Evolutionary conservation across 345 rosid species (phyloP).

Genomic region (Brassica rapa): DNA sequence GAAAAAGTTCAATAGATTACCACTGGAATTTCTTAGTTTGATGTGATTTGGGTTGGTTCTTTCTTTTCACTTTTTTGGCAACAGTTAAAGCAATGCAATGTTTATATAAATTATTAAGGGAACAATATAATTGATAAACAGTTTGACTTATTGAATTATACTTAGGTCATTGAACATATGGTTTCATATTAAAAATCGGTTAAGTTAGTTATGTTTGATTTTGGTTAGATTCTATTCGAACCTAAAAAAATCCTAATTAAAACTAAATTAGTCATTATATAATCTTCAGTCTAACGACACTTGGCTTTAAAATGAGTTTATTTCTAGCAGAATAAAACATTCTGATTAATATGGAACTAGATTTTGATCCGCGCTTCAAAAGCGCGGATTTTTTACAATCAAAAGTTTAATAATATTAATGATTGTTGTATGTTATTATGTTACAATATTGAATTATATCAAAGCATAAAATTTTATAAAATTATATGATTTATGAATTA

Average conservation of each 20-base stretch:
- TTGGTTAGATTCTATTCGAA: not conserved
- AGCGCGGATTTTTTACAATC: no score
- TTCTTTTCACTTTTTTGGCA: not conserved
- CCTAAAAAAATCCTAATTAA: not conserved
- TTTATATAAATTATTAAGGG: not conserved
- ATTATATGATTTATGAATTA: no score
- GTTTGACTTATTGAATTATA: not conserved
- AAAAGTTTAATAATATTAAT: no score
- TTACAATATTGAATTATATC: no score
- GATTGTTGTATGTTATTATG: no score
- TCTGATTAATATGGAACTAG: no score
- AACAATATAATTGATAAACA: not conserved
- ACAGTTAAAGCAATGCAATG: not conserved
- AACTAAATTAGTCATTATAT: not conserved
- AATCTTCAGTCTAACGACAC: conserved; percentile 21
- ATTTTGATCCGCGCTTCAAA: no score
- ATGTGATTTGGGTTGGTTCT: not conserved
- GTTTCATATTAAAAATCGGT: not conserved
- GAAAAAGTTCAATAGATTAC: not conserved
- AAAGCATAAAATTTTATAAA: no score
- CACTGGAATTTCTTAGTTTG: not conserved
- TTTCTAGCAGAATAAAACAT: not conserved
- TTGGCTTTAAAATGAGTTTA: not conserved
- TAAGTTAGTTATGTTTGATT: not conserved
- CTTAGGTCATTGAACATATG: not conserved